Evolutionary conservation across 306 rosid species (phyloP).

Genomic region (Macrotyloma uniflorum): DNA sequence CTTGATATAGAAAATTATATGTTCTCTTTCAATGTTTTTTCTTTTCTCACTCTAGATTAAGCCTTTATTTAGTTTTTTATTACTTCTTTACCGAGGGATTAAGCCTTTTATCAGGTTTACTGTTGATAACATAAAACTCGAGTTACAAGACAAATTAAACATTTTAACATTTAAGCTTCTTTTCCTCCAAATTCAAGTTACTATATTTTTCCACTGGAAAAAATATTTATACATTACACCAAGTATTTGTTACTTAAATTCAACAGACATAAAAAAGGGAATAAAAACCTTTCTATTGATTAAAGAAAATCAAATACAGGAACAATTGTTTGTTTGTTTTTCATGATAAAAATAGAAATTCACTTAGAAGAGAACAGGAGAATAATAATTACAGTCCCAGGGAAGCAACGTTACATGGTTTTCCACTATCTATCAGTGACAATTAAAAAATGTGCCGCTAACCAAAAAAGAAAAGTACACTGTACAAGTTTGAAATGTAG

Average conservation of each 20-base stretch:
- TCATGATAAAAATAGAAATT: not conserved
- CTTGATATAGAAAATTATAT: too few relatives aligned
- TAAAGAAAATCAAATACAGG: not conserved
- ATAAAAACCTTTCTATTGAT: not conserved
- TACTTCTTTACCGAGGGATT: too few relatives aligned
- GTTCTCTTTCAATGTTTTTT: not conserved
- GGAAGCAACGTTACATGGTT: not conserved
- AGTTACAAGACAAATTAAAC: not conserved
- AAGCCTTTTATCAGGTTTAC: too few relatives aligned
- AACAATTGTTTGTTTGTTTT: not conserved
- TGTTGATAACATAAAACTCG: too few relatives aligned
- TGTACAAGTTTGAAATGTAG: slow-evolving; percentile 51
- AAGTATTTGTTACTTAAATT: not conserved
- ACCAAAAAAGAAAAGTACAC: slow-evolving; percentile 18
- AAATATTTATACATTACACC: not conserved
- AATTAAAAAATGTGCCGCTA: not conserved
- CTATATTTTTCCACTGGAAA: not conserved
- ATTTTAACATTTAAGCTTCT: too few relatives aligned
- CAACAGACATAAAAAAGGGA: not conserved
- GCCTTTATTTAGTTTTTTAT: too few relatives aligned
- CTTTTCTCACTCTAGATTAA: not conserved
- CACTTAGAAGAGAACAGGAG: not conserved
- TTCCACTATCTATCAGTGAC: not conserved
- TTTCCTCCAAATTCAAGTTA: not conserved
- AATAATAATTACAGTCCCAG: not conserved